These are phyloP conservation scores for Phytophthora chlamydospora DNA, from an alignment of 352 stramenopile species.

Conservation along the genomic window DNA sequence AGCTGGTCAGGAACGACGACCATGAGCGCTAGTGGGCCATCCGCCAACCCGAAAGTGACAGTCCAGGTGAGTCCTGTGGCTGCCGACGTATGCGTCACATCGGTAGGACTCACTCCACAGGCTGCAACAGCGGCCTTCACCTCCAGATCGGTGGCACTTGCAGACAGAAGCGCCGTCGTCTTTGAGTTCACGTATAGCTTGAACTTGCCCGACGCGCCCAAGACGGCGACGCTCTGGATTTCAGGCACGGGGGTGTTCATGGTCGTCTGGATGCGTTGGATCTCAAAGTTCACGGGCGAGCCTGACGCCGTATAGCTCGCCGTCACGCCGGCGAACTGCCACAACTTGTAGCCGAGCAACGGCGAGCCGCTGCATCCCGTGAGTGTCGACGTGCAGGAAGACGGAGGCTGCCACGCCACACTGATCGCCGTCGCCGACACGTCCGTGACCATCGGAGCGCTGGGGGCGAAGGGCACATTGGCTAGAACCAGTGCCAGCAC, in stretches of 20 bases:
- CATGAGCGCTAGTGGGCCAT: constrained; percentile 55
- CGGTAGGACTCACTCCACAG: constrained; percentile 61
- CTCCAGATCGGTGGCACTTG: constrained; percentile 41
- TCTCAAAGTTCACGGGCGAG: constrained; percentile 79
- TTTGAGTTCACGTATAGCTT: constrained; percentile 72
- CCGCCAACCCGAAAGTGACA: constrained; percentile 64
- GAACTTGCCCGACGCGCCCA: constrained; percentile 70
- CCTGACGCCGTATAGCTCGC: constrained; percentile 79
- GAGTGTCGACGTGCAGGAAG: constrained; percentile 69
- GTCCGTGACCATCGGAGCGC: constrained; percentile 60
- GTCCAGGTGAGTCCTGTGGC: constrained; percentile 67
- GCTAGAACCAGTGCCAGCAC: constrained; percentile 92
- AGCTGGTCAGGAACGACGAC: constrained; percentile 65
- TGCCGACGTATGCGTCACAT: constrained; percentile 42
- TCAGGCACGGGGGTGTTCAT: constrained; percentile 64
- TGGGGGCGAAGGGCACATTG: constrained; percentile 64
- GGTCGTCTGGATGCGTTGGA: constrained; percentile 90
- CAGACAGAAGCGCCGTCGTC: constrained; percentile 56
- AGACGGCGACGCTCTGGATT: constrained; percentile 77
- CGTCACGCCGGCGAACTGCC: constrained; percentile 89
- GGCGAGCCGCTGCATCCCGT: constrained; percentile 81
- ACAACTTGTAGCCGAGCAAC: constrained; percentile 93
- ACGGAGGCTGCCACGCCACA: constrained; percentile 71
- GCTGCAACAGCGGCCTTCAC: constrained; percentile 62
- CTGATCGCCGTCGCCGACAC: constrained; percentile 68